phyloP scores from a whole-genome alignment of 2,329 filamentous ascomycete genomes.

The Colletotrichum shisoi region DNA sequence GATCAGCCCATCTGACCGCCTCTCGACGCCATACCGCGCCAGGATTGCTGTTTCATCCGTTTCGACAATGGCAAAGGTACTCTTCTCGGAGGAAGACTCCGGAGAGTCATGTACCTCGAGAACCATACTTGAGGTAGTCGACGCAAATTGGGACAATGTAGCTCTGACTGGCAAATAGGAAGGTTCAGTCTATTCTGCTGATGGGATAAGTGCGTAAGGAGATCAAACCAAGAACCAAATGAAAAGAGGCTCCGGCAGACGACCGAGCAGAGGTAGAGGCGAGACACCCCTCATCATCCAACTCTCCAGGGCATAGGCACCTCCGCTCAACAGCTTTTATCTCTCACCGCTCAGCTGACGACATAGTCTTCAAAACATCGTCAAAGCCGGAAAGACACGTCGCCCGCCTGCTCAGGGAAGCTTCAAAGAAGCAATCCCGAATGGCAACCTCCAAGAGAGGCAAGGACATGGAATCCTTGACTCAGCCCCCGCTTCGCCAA shows the following conservation, averaged over 20 bases:
- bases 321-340: constrained; percentile 13
- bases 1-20: constrained; percentile 26
- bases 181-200: neutral
- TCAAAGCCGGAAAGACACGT: constrained; percentile 4
- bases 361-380: neutral
- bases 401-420: neutral
- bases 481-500: neutral
- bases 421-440: neutral
- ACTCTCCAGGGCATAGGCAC: neutral
- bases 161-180: neutral
- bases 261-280: neutral
- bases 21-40: constrained; percentile 27
- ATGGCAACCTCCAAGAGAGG: neutral
- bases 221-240: too few relatives aligned
- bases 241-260: too few relatives aligned
- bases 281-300: neutral
- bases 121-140: neutral
- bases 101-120: neutral
- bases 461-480: neutral
- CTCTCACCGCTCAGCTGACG: constrained; percentile 8
- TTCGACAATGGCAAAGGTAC: neutral
- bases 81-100: neutral
- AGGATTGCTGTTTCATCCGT: constrained; percentile 17
- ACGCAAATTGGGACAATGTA: neutral
- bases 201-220: neutral